Percentiles rank a stretch among this genome's conserved stretches.
Conservation (phyloP, 306 rosid species). For the Acacia melanoxylon region DNA sequence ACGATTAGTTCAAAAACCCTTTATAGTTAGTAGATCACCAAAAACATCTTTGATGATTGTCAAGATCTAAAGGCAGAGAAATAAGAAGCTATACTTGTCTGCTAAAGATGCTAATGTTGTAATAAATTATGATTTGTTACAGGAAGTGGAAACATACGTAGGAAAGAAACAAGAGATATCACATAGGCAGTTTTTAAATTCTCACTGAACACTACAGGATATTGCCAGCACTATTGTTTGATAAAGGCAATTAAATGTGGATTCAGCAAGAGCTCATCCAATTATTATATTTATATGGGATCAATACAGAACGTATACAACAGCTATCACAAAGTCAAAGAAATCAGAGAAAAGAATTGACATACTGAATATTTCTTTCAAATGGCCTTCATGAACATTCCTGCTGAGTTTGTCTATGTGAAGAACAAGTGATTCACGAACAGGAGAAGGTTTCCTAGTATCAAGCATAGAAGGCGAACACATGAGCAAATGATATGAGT, state of each 20-base stretch:
- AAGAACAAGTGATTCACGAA: conserved; percentile 81
- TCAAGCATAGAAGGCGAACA: conserved; percentile 10
- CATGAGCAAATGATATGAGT: neutral
- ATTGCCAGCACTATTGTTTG: neutral
- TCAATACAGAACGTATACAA: conserved; percentile 16
- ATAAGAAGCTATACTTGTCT: neutral
- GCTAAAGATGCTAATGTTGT: conserved; percentile 2
- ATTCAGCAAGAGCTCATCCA: conserved; percentile 8
- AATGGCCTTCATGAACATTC: conserved; percentile 96
- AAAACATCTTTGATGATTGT: neutral
- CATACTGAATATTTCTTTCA: conserved; percentile 91
- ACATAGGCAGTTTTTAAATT: neutral
- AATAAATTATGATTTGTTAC: neutral
- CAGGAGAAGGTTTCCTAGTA: conserved; percentile 90
- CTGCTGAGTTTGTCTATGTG: conserved; percentile 85
- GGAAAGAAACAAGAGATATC: neutral
- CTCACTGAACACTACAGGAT: neutral
- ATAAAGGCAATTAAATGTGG: neutral
- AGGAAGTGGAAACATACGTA: neutral
- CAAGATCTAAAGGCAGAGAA: conserved; percentile 1
- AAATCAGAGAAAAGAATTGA: conserved; percentile 20
- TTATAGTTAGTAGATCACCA: neutral
- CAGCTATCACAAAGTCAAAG: neutral
- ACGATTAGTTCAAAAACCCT: neutral
- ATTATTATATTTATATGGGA: neutral